Percentiles rank a stretch among this genome's conserved stretches.
These are phyloP conservation scores for Trichoderma harzianum DNA, from an alignment of 2,329 filamentous ascomycete genomes.

Conservation along the genomic window DNA sequence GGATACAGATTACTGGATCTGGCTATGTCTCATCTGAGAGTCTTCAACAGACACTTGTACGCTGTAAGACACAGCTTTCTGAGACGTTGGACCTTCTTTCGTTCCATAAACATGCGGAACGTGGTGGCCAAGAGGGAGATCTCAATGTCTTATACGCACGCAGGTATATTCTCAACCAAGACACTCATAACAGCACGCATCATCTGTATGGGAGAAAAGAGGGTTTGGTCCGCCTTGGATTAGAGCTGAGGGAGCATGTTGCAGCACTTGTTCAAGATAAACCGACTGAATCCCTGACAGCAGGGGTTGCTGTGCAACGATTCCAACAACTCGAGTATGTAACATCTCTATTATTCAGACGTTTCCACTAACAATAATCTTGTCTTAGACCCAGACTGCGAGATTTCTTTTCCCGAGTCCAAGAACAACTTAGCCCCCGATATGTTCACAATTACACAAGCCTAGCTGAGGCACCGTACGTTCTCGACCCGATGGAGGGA, in stretches of 20 bases:
- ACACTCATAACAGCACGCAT: background rate
- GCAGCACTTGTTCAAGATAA: background rate
- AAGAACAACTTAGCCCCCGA: background rate
- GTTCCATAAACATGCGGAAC: background rate
- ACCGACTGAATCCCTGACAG: background rate
- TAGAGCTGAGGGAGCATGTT: background rate
- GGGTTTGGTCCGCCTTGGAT: background rate
- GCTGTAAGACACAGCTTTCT: background rate
- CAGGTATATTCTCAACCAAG: background rate
- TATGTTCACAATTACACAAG: background rate
- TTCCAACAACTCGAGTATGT: background rate
- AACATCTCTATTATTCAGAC: background rate
- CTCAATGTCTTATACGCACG: background rate
- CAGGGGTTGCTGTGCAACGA: background rate
- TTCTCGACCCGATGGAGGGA: background rate
- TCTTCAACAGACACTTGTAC: background rate
- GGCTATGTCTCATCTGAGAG: background rate
- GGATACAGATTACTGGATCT: background rate
- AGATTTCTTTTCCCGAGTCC: background rate
- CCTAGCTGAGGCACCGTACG: background rate
- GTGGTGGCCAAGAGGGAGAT: background rate
- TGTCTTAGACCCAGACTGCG: background rate
- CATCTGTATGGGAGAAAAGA: background rate
- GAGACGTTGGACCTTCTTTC: background rate
- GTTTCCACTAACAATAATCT: background rate